Base-by-base conservation (phyloP, 2,329 filamentous ascomycete genomes). In the Boeremia lycopersici region DNA sequence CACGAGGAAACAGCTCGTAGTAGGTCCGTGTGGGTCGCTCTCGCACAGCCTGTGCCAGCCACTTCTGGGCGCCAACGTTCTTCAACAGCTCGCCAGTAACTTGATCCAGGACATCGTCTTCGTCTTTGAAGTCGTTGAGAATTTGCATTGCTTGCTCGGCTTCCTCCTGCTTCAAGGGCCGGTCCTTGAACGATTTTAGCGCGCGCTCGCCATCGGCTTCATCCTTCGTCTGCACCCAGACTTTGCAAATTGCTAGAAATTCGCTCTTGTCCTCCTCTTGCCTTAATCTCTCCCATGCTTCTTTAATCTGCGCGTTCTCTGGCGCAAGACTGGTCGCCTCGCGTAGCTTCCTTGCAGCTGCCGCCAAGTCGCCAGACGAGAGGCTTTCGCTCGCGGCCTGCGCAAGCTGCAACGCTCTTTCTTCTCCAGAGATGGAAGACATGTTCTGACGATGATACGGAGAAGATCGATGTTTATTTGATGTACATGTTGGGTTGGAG, bases 291-390 rank as follows among this genome's bases (percentile, higher is more conserved):
- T 75, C 57, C 73, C 77, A 78, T 50, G 70, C 73, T 36, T 73
- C 70, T 58, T 75, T 77, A 53, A 81, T 70, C 19, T 70, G 63
- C 10, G 67, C 63, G 61, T 77, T 75, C 12, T 76, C 68, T 29
- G 77, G 74, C 46, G 76, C 74, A 33, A 81, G 69, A 38, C 74
- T 73, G 23, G 74, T 76, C 30, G 78, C 79, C 63, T 80, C 76
- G 40, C 76, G 72, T 50, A 81, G 64, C n/a, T 73, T 69, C 41
- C 72, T 64, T 25, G 75, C 76, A 19, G 77, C 78, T 48, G 74
- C 68, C 39, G 70, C 66, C 39, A 78, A 63, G 35, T 77, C 68
- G 45, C 71, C 70, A 9, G 63, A 55, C 35, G 64, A 63, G 30
- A 63, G 64, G 49, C 63, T 67, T 29, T 68, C 63, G 30, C 47